Conservation (phyloP, 768 basidiomycete genomes). For the Boletus vermiculosoides region DNA sequence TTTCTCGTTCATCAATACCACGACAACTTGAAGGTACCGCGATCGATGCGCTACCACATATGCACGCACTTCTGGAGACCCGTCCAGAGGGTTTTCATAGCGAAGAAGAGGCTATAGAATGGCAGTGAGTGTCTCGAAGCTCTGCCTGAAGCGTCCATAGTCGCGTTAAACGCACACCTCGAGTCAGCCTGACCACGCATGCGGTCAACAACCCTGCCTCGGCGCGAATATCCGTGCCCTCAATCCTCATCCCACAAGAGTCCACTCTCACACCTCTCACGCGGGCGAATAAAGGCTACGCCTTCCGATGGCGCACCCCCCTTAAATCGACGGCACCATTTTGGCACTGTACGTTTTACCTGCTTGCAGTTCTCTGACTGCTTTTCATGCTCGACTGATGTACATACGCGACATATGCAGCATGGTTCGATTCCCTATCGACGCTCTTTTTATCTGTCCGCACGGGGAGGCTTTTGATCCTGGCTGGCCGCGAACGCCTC, state of each 20-base stretch:
- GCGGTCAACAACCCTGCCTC: conserved; percentile 80
- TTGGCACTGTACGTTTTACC: conserved; percentile 69
- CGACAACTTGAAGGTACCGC: conserved; percentile 80
- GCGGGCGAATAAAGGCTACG: conserved; percentile 21
- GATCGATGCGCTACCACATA: conserved; percentile 87
- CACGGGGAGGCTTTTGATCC: conserved; percentile 81
- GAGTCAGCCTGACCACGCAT: conserved; percentile 66
- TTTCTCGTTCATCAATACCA: not conserved
- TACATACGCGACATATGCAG: conserved; percentile 39
- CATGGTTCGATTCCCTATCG: conserved; percentile 89
- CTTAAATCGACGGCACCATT: conserved; percentile 82
- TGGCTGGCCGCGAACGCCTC: conserved; percentile 91
- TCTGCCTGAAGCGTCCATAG: not conserved
- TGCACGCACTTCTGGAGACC: conserved; percentile 83
- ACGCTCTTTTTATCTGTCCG: conserved; percentile 72
- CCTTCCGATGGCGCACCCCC: conserved; percentile 80
- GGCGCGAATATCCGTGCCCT: conserved; percentile 86
- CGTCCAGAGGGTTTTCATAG: conserved; percentile 85
- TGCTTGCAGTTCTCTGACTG: not conserved
- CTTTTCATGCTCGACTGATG: conserved; percentile 1
- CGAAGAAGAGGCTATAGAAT: conserved; percentile 83
- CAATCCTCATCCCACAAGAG: conserved; percentile 57
- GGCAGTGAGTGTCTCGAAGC: conserved; percentile 74
- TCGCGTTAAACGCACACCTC: not conserved
- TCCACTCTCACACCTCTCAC: conserved; percentile 34